Conservation (phyloP, 768 basidiomycete species). For the Leccinum uliginosum region DNA sequence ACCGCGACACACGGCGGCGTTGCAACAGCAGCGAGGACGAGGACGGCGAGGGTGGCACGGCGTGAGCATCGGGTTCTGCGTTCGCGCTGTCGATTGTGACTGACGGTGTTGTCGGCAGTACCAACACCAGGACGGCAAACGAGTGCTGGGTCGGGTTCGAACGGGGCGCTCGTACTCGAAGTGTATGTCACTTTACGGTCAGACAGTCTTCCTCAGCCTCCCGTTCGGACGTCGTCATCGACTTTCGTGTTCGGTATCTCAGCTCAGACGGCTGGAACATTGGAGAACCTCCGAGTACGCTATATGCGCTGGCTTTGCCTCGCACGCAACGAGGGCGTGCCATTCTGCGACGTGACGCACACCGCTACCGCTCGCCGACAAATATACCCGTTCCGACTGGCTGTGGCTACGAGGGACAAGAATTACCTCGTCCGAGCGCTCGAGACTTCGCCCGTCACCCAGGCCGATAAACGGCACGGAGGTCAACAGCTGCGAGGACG, state of each 20-base stretch:
- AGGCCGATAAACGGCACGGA: constrained; percentile 20
- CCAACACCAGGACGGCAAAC: too few relatives aligned
- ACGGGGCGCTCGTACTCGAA: constrained; percentile 57
- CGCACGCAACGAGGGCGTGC: constrained; percentile 16
- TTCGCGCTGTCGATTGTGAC: too few relatives aligned
- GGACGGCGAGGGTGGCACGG: too few relatives aligned
- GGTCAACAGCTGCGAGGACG: too few relatives aligned
- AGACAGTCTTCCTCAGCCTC: neutral
- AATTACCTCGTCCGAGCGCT: constrained; percentile 48
- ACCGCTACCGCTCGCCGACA: constrained; percentile 64
- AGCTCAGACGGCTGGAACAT: constrained; percentile 47
- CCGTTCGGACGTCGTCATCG: constrained; percentile 13
- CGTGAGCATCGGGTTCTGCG: too few relatives aligned
- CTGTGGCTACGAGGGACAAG: constrained; percentile 40
- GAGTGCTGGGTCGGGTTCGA: constrained; percentile 73
- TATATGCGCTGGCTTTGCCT: constrained; percentile 48
- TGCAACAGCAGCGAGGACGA: too few relatives aligned
- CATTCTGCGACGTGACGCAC: constrained; percentile 56
- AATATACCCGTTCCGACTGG: constrained; percentile 48
- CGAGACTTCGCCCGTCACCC: constrained; percentile 29
- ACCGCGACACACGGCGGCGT: too few relatives aligned
- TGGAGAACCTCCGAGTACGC: constrained; percentile 43
- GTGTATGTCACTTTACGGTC: constrained; percentile 35
- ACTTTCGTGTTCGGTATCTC: constrained; percentile 56
- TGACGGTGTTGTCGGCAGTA: too few relatives aligned